phyloP scores from a whole-genome alignment of 1,284 basidiomycete genomes.

The Ceratobasidium sp. region DNA sequence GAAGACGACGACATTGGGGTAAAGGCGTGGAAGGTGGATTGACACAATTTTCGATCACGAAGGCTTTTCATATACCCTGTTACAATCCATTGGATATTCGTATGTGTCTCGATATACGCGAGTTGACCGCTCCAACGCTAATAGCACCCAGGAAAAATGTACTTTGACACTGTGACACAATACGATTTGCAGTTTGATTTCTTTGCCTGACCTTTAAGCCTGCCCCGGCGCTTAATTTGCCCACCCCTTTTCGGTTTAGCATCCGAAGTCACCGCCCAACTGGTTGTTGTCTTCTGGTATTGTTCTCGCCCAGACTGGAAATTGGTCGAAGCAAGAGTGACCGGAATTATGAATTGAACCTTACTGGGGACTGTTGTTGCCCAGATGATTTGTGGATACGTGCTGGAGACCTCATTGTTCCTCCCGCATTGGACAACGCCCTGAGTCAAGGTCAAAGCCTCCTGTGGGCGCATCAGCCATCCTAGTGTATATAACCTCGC shows the following conservation, averaged over 20 bases:
- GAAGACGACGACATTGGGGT: constrained; percentile 75
- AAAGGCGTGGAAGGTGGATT: constrained; percentile 85
- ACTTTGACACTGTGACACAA: constrained; percentile 36
- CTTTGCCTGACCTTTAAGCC: background rate
- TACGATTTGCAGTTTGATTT: constrained; percentile 23
- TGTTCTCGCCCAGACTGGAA: constrained; percentile 37
- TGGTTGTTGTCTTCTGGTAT: constrained; percentile 31
- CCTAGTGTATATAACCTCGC: constrained; percentile 32
- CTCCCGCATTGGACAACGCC: constrained; percentile 15
- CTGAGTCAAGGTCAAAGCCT: constrained; percentile 41
- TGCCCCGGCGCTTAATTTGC: constrained; percentile 5
- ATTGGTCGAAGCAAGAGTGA: constrained; percentile 16
- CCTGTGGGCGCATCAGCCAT: constrained; percentile 12
- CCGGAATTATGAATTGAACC: constrained; percentile 32
- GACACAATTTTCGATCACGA: constrained; percentile 50
- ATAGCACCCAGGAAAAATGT: constrained; percentile 36
- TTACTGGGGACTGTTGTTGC: constrained; percentile 5
- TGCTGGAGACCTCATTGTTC: constrained; percentile 39
- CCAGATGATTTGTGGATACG: constrained; percentile 40
- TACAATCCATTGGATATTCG: constrained; percentile 24
- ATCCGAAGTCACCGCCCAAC: constrained; percentile 1
- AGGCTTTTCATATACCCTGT: constrained; percentile 21
- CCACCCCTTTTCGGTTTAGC: constrained; percentile 35
- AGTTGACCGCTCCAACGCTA: constrained; percentile 11
- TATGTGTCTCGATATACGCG: constrained; percentile 29